Conservation (phyloP, 148 eudicot species). For the Rhododendron kiyosumense region DNA sequence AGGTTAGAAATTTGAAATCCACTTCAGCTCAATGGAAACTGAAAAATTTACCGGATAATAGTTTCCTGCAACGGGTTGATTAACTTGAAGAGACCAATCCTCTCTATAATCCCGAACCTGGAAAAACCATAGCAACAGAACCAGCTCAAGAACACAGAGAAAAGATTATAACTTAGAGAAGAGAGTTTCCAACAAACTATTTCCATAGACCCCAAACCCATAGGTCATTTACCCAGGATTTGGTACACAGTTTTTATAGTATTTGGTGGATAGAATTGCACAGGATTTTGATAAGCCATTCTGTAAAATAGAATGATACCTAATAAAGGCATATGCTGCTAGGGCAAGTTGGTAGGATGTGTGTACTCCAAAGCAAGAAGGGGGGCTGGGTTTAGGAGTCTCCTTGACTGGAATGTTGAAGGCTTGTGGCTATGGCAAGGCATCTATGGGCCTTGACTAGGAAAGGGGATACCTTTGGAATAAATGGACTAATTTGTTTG, state of each 20-base stretch:
- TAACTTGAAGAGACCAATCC: slow-evolving; percentile 72
- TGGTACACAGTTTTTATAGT: neutral
- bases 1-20: neutral
- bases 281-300: neutral
- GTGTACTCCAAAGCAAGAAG: no score
- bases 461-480: no score
- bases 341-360: no score
- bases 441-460: no score
- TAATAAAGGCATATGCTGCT: neutral
- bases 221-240: neutral
- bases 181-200: neutral
- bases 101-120: slow-evolving; percentile 73
- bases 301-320: neutral
- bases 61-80: slow-evolving; percentile 81
- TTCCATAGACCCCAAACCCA: neutral
- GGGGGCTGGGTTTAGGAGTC: no score
- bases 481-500: no score
- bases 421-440: no score
- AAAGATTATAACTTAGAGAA: neutral
- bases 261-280: neutral
- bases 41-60: slow-evolving; percentile 69
- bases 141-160: neutral
- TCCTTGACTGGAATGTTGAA: no score
- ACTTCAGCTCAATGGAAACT: neutral
- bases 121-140: slow-evolving; percentile 1